phyloP scores from a whole-genome alignment of 164 flowering plant species.

The Pachysandra terminalis region DNA sequence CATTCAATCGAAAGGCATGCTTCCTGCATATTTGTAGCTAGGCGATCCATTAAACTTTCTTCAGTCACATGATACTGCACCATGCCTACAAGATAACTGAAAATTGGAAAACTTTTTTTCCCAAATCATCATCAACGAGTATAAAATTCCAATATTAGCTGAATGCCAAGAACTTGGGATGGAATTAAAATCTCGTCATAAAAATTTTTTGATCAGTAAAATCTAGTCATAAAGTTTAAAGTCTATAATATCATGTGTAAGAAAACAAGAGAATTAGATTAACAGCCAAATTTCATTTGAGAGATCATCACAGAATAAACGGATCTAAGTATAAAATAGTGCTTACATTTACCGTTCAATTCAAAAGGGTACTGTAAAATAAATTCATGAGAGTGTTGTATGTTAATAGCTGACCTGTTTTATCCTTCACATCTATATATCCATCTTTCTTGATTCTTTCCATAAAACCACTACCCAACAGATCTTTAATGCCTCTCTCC shows the following conservation, averaged over 20 bases:
- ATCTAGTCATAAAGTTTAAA: too few species aligned
- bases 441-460: slow-evolving; percentile 55
- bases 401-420: slow-evolving; percentile 40
- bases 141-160: too few species aligned
- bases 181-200: not conserved
- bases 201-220: too few species aligned
- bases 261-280: not conserved
- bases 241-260: not conserved
- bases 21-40: slow-evolving; percentile 54
- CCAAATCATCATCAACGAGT: not conserved
- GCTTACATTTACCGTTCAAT: not conserved
- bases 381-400: not conserved
- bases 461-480: slow-evolving; percentile 50
- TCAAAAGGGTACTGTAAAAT: not conserved
- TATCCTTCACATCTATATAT: slow-evolving; percentile 53
- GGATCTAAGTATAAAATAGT: not conserved
- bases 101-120: not conserved
- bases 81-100: slow-evolving; percentile 29
- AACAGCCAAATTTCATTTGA: too few species aligned
- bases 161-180: not conserved
- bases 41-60: slow-evolving; percentile 63
- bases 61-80: slow-evolving; percentile 52
- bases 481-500: slow-evolving; percentile 58
- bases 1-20: slow-evolving; percentile 59
- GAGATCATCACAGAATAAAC: not conserved